Percentiles rank a stretch among this genome's conserved stretches.
Evolutionary conservation across 108 stramenopile genomes (phyloP).

Genomic region (Nitzschia palea): DNA sequence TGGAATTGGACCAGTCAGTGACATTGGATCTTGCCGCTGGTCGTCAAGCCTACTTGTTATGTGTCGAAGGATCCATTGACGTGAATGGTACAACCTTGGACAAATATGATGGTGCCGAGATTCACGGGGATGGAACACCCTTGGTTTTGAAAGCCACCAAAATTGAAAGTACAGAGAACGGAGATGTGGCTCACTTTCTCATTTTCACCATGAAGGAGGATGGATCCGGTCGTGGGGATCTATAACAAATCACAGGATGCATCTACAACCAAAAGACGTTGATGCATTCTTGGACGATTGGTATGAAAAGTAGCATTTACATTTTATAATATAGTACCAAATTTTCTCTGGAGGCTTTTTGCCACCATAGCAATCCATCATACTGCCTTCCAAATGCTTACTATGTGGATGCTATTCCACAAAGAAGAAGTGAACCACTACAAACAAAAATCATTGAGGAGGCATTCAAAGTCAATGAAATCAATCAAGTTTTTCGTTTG

Average conservation of each 20-base stretch:
- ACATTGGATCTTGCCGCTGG: conserved; percentile 23
- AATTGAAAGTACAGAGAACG: conserved; percentile 47
- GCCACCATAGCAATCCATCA: no score
- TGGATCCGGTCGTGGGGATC: neutral
- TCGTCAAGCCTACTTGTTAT: conserved; percentile 77
- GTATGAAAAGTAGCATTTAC: no score
- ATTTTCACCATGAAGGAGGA: conserved; percentile 50
- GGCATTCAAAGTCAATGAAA: no score
- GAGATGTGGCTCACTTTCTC: conserved; percentile 49
- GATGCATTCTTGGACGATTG: no score
- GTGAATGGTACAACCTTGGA: conserved; percentile 40
- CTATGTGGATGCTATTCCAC: no score
- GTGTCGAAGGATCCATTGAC: conserved; percentile 67
- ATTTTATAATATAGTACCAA: no score
- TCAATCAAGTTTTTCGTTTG: no score
- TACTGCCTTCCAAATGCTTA: no score
- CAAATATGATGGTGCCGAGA: conserved; percentile 57
- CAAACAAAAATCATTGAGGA: no score
- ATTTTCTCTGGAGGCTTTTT: no score
- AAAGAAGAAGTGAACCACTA: no score
- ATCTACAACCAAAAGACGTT: no score
- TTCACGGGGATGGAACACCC: conserved; percentile 25
- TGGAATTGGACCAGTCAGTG: conserved; percentile 45
- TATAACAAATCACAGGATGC: neutral
- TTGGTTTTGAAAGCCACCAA: conserved; percentile 32